Percentiles rank a stretch among this genome's conserved stretches.
These are phyloP conservation scores for Incumbomyces lentus DNA, from an alignment of 2,329 filamentous ascomycete genomes.

Conservation along the genomic window DNA sequence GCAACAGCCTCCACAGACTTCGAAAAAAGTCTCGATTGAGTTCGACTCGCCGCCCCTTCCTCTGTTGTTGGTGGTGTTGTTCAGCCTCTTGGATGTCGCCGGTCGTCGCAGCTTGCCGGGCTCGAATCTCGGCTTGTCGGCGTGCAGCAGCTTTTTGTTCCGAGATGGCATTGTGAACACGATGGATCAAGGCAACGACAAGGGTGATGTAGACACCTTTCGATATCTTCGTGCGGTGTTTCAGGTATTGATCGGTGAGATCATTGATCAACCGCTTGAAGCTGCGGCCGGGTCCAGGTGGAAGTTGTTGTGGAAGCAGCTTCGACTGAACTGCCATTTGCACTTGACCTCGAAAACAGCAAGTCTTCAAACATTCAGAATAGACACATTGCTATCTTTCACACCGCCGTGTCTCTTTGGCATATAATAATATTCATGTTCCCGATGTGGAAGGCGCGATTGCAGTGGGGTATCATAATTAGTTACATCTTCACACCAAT, in stretches of 20 bases:
- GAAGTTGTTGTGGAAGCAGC: constrained; percentile 51
- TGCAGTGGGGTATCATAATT: too few relatives aligned
- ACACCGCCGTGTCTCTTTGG: too few relatives aligned
- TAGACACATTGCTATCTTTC: too few relatives aligned
- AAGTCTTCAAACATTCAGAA: too few relatives aligned
- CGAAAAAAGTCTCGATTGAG: constrained; percentile 80
- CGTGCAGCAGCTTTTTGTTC: constrained; percentile 80
- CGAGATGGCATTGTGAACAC: constrained; percentile 79
- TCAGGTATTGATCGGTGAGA: constrained; percentile 62
- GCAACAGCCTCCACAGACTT: constrained; percentile 64
- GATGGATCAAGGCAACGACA: constrained; percentile 69
- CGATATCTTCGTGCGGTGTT: constrained; percentile 71
- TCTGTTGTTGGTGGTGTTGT: too few relatives aligned
- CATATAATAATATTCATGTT: too few relatives aligned
- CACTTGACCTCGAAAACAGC: background rate
- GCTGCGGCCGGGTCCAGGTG: constrained; percentile 44
- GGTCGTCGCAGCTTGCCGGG: constrained; percentile 37
- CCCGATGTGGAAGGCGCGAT: too few relatives aligned
- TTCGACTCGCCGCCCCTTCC: constrained; percentile 69
- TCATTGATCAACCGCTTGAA: constrained; percentile 55
- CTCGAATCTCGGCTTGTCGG: constrained; percentile 52
- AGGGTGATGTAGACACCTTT: constrained; percentile 74
- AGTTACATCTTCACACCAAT: too few relatives aligned
- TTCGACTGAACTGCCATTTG: constrained; percentile 71
- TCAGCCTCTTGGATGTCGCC: constrained; percentile 22